Evolutionary conservation across 768 basidiomycete species (phyloP).

Genomic region (Daedaleopsis nitida): DNA sequence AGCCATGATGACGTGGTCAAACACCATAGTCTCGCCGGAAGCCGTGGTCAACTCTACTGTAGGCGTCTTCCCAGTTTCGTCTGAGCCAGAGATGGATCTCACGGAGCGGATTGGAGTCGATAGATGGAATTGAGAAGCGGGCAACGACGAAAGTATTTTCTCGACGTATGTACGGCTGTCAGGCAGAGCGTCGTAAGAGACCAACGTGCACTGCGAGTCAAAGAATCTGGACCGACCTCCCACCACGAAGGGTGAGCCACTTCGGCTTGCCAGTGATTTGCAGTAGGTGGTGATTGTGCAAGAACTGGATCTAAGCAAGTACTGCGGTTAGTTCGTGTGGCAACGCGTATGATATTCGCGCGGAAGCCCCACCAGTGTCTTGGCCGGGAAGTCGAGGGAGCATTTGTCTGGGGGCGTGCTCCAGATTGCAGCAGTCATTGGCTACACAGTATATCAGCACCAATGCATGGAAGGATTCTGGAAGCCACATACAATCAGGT

Average conservation of each 20-base stretch:
- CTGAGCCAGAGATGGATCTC: slow-evolving; percentile 13
- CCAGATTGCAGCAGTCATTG: slow-evolving; percentile 83
- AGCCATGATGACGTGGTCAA: slow-evolving; percentile 75
- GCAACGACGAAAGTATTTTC: slow-evolving; percentile 57
- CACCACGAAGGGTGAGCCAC: slow-evolving; percentile 74
- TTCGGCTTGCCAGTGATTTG: slow-evolving; percentile 70
- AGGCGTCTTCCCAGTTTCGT: not conserved
- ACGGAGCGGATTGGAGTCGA: slow-evolving; percentile 54
- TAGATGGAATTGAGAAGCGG: slow-evolving; percentile 55
- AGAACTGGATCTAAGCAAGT: slow-evolving; percentile 55
- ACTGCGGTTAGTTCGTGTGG: not conserved
- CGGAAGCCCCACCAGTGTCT: slow-evolving; percentile 49
- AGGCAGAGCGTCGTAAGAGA: not conserved
- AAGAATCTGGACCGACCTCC: slow-evolving; percentile 49
- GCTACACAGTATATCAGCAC: slow-evolving; percentile 34
- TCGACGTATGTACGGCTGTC: slow-evolving; percentile 67
- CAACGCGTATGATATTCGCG: not conserved
- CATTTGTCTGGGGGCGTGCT: slow-evolving; percentile 74
- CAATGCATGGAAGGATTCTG: not conserved
- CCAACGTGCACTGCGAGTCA: not conserved
- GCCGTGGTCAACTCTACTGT: slow-evolving; percentile 49
- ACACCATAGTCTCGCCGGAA: slow-evolving; percentile 43
- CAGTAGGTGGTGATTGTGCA: slow-evolving; percentile 75
- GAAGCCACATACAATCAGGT: slow-evolving; percentile 60
- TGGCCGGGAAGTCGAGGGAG: slow-evolving; percentile 68